Base-by-base conservation (phyloP, 805 yeast genomes). In the Barnettozyma pratensis region DNA sequence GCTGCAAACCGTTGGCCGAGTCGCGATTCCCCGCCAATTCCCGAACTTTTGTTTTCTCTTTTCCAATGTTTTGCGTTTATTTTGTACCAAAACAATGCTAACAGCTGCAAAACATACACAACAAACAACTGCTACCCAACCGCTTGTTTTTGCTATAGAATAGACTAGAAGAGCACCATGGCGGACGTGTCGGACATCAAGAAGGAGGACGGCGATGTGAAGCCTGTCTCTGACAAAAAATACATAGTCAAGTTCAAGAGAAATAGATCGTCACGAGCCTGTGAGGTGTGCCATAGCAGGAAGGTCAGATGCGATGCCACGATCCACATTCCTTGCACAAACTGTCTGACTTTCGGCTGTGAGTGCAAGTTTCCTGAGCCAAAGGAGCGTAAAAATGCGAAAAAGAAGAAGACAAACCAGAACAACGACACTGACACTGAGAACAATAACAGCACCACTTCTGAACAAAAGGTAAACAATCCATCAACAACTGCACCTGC, bases 261-360 rank as follows among this genome's bases (percentile, higher is more conserved):
- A 36, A 59, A 55, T 49, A 68, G 91, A 45, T 85, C 89, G 0
- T 69, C 85, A 7, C 66, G 87, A 42, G 92, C 91, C 3, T 85
- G 94, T 60, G 75, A 79, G 38, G 85, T 85, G n/a, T 87, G 94
- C 60, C 81, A 88, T 47, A 76, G 83, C 7, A 71, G 94, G 35
- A 86, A 86, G 58, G 94, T 86, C n/a, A 76, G 90, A 35, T 86
- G 95, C 66, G 88, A 83, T 59, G 87, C 85, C 10, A 84, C 72
- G 11, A 62, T 64, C 34, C 75, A 69, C 47, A 70, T 72, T 59
- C 86, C 85, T 0, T 81, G 87, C 58, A 76, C 90, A 26, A 85
- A 85, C 63, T 85, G 92, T 61, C 71, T 77, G 35, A 82, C 85
- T 4, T 85, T 83, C 63, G 83, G 85, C 7, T 77, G 87, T 58